These are phyloP conservation scores for Fraxinus greggii DNA, from an alignment of 305 asterid genomes.

Conservation along the genomic window DNA sequence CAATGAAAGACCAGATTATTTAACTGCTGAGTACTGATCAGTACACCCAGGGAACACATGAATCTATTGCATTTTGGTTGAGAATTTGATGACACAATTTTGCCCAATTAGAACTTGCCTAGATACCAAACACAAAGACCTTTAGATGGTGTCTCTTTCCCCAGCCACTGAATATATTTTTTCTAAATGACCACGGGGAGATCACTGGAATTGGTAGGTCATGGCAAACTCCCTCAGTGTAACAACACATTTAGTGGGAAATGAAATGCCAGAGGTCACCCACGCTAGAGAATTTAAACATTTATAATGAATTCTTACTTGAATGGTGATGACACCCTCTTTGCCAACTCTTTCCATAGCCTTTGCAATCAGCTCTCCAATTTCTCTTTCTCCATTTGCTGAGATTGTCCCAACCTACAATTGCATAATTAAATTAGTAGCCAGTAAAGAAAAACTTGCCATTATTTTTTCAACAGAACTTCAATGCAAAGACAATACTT, in stretches of 20 bases:
- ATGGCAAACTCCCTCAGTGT: not conserved
- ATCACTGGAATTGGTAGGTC: not conserved
- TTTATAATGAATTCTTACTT: constrained; percentile 30
- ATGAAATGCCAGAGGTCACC: not conserved
- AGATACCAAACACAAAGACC: not conserved
- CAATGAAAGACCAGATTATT: not conserved
- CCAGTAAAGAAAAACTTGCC: not conserved
- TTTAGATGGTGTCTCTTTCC: not conserved
- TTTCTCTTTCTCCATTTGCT: constrained; percentile 48
- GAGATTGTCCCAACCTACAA: constrained; percentile 47
- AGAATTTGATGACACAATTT: not conserved
- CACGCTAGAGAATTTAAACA: not conserved
- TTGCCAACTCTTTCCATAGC: constrained; percentile 56
- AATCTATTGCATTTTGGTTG: not conserved
- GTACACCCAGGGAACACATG: not conserved
- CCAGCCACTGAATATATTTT: not conserved
- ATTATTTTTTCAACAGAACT: not conserved
- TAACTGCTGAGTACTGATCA: not conserved
- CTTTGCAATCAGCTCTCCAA: constrained; percentile 51
- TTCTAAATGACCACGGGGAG: not conserved
- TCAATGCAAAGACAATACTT: not conserved
- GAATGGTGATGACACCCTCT: constrained; percentile 51
- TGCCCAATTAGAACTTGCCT: not conserved
- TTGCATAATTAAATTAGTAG: not conserved
- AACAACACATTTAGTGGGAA: not conserved